Evolutionary conservation across 2,329 filamentous ascomycete species (phyloP), one percentile per base, ranked within the genome.

Genomic region (Teratosphaeria zuluensis): DNA sequence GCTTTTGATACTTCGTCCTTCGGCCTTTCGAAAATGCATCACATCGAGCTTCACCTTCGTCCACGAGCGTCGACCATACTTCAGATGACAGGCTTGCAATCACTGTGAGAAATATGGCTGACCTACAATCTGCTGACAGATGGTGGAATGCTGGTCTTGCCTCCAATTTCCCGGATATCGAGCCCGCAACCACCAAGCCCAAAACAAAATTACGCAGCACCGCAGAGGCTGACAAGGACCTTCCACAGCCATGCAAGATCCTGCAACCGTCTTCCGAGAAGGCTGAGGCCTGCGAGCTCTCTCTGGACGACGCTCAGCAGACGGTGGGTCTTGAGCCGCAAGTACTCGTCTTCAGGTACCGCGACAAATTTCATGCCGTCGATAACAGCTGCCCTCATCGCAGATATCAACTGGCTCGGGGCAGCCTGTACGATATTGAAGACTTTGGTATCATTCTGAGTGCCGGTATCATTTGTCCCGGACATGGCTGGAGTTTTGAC

Each of bases 371-470:
- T n/a, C 80, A 88, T 65, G 86, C 86, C 0, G 75, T 88, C 24
- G 84, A 89, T 59, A 85, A 88, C 74, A 85, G 87, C 77, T 89
- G 86, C 59, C 86, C 86, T 1, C 86, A 89, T 64, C 83, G 81
- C 1, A 81, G 84, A 0, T 89, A 81, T 59, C 85, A 86, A 0
- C 77, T 89, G 1, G 87, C 84, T 0, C 78, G 81, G 51, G 85
- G 83, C 0, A 80, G 73, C 0, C 76, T 84, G 0, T 88, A 88
- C 59, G 86, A 89, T 57, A 88, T 89, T 64, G 86, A 89, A 64
- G 86, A 89, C 61, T 89, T 88, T 67, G 86, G 86, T 0, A 73
- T 87, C 2, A 76, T 80, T 4, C 69, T 87, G 6, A 86, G 83
- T 57, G 78, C 83, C 0, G 86, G 85, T 0, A 73, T 89, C 3